Evolutionary conservation across 2,329 filamentous ascomycete genomes (phyloP).

Genomic region (Blumeria graminis): DNA sequence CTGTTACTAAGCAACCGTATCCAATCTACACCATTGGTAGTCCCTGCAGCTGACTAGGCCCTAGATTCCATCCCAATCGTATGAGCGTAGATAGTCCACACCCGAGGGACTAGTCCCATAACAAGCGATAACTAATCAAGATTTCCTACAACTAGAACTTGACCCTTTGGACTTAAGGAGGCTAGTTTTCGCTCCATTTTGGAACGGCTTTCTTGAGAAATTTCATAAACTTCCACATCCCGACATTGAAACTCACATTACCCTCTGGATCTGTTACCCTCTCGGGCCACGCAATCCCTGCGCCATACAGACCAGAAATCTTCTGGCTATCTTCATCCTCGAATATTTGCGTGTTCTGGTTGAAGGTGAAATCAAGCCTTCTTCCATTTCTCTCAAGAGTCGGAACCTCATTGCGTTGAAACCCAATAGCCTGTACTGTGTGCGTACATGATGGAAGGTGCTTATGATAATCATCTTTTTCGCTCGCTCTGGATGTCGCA

Average conservation of each 20-base stretch:
- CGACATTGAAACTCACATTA: slow-evolving; percentile 36
- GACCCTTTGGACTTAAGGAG: too few relatives aligned
- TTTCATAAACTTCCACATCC: slow-evolving; percentile 42
- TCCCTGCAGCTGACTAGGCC: too few relatives aligned
- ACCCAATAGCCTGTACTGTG: slow-evolving; percentile 35
- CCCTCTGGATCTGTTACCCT: slow-evolving; percentile 33
- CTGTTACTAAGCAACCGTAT: too few relatives aligned
- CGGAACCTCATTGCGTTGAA: slow-evolving; percentile 25
- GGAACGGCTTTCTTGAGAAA: slow-evolving; percentile 30
- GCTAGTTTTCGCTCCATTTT: slow-evolving; percentile 18
- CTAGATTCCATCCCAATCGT: too few relatives aligned
- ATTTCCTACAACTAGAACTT: too few relatives aligned
- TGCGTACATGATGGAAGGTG: slow-evolving; percentile 26
- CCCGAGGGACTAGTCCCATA: too few relatives aligned
- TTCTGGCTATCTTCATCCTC: slow-evolving; percentile 19
- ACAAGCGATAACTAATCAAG: too few relatives aligned
- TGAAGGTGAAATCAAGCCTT: slow-evolving; percentile 11
- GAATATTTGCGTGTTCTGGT: slow-evolving; percentile 21
- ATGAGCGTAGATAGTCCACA: too few relatives aligned
- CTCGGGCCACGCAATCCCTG: slow-evolving; percentile 40
- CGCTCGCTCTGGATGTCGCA: slow-evolving; percentile 13
- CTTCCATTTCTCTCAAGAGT: slow-evolving; percentile 16
- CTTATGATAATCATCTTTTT: slow-evolving; percentile 20
- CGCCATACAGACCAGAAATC: slow-evolving; percentile 30
- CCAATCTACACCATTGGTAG: too few relatives aligned